These are phyloP conservation scores for Oxyria digyna DNA, from an alignment of 148 eudicot genomes.

Conservation along the genomic window DNA sequence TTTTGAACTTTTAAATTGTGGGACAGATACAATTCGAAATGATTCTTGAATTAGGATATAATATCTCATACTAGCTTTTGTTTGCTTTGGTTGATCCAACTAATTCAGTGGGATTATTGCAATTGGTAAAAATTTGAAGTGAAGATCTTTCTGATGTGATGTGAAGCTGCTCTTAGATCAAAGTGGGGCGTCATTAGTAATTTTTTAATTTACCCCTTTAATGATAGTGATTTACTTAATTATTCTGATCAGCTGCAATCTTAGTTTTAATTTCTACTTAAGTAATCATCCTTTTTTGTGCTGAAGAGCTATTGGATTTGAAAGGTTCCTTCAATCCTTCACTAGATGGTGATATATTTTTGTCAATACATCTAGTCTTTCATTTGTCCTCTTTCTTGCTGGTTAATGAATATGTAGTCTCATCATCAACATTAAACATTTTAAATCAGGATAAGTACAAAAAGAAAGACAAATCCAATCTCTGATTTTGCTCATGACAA, in stretches of 20 bases:
- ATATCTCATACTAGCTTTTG: constrained; percentile 6
- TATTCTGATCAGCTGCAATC: not conserved
- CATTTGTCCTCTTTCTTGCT: constrained; percentile 5
- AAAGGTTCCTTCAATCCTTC: not conserved
- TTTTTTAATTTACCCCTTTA: not conserved
- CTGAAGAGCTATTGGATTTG: not conserved
- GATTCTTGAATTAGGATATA: constrained; percentile 6
- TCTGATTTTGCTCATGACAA: not conserved
- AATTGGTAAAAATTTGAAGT: constrained; percentile 1
- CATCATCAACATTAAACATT: not conserved
- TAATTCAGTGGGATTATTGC: constrained; percentile 3
- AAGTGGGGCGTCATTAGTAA: constrained; percentile 6
- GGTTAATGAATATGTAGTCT: not conserved
- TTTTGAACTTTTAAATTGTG: not conserved
- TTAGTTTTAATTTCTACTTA: not conserved
- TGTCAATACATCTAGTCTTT: not conserved
- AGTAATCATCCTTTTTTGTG: not conserved
- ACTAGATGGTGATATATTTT: not conserved
- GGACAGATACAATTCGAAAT: not conserved
- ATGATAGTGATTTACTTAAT: not conserved
- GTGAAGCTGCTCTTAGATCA: constrained; percentile 6
- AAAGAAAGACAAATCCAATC: constrained; percentile 1
- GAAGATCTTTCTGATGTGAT: constrained; percentile 8
- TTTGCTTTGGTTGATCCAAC: constrained; percentile 5
- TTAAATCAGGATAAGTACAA: constrained; percentile 4